Conservation (phyloP, 495 filamentous ascomycete species). For the Viridothelium virens region DNA sequence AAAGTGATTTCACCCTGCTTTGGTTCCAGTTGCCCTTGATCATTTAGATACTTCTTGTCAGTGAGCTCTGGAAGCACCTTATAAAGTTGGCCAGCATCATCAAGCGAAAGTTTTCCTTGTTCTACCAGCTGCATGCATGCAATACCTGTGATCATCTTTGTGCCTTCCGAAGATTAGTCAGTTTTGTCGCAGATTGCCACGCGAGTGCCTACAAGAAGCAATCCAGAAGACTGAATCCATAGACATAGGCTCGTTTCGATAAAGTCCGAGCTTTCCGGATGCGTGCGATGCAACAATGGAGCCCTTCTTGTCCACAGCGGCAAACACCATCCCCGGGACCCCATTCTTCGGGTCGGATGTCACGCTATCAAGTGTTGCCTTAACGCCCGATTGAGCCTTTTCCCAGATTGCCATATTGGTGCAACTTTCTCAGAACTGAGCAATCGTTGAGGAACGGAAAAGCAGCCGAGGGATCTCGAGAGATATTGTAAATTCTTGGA, state of each 20-base stretch:
- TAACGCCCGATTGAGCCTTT: slow-evolving; percentile 22
- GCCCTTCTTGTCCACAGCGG: slow-evolving; percentile 44
- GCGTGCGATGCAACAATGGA: slow-evolving; percentile 43
- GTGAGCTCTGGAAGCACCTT: slow-evolving; percentile 45
- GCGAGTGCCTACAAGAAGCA: slow-evolving; percentile 38
- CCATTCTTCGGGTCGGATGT: slow-evolving; percentile 32
- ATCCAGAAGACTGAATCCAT: slow-evolving; percentile 52
- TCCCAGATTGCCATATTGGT: slow-evolving; percentile 7
- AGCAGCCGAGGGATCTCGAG: background rate
- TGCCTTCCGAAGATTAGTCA: slow-evolving; percentile 30
- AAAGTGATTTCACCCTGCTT: slow-evolving; percentile 52
- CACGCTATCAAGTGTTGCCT: slow-evolving; percentile 24
- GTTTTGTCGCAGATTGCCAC: background rate
- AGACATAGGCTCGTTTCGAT: slow-evolving; percentile 40
- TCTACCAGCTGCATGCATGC: slow-evolving; percentile 58
- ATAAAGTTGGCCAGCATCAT: slow-evolving; percentile 45
- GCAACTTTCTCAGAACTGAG: background rate
- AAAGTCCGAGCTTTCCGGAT: slow-evolving; percentile 40
- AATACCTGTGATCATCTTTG: slow-evolving; percentile 48
- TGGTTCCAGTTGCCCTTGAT: slow-evolving; percentile 41
- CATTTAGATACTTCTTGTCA: slow-evolving; percentile 41
- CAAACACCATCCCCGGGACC: slow-evolving; percentile 43
- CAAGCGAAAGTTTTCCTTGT: slow-evolving; percentile 45
- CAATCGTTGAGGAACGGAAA: background rate
- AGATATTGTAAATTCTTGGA: background rate